Percentiles rank a stretch among this genome's conserved stretches.
phyloP scores from a whole-genome alignment of 1,139 yeast species.

The Pichia sp. region DNA sequence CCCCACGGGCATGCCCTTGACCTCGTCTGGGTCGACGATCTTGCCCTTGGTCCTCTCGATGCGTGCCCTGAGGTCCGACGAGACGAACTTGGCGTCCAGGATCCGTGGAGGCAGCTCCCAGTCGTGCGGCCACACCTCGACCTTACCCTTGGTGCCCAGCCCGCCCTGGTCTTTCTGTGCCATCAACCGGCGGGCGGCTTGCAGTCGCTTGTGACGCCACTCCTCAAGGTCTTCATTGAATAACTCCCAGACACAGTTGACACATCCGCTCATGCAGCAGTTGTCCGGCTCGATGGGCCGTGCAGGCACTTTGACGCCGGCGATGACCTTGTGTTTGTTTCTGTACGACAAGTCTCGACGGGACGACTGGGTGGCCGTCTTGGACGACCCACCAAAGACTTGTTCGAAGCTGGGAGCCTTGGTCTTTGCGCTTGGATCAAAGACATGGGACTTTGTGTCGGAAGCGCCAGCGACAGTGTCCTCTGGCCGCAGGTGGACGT shows the following conservation, averaged over 20 bases:
- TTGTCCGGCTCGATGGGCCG: slow-evolving; percentile 87
- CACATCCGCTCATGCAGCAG: slow-evolving; percentile 97
- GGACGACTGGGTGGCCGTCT: slow-evolving; percentile 29
- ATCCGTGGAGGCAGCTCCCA: slow-evolving; percentile 66
- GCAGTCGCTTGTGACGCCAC: slow-evolving; percentile 59
- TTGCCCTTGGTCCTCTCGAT: neutral
- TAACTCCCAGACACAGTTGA: slow-evolving; percentile 94
- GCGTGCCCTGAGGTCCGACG: slow-evolving; percentile 17
- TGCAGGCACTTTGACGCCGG: slow-evolving; percentile 73
- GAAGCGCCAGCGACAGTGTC: neutral
- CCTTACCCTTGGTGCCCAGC: slow-evolving; percentile 6
- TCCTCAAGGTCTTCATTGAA: slow-evolving; percentile 82
- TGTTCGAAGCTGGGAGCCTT: slow-evolving; percentile 22
- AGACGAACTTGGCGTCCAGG: slow-evolving; percentile 36
- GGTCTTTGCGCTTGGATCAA: slow-evolving; percentile 23
- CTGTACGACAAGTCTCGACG: slow-evolving; percentile 33
- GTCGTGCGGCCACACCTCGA: slow-evolving; percentile 71
- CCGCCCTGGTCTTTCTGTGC: slow-evolving; percentile 17
- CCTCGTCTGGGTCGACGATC: slow-evolving; percentile 38
- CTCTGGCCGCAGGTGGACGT: neutral
- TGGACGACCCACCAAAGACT: slow-evolving; percentile 31
- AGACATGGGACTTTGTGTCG: slow-evolving; percentile 12
- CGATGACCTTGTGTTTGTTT: slow-evolving; percentile 37
- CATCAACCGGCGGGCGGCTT: slow-evolving; percentile 47
- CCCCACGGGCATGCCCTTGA: slow-evolving; percentile 60